Conservation (phyloP, 2,329 filamentous ascomycete species). For the Scedosporium minutisporum region DNA sequence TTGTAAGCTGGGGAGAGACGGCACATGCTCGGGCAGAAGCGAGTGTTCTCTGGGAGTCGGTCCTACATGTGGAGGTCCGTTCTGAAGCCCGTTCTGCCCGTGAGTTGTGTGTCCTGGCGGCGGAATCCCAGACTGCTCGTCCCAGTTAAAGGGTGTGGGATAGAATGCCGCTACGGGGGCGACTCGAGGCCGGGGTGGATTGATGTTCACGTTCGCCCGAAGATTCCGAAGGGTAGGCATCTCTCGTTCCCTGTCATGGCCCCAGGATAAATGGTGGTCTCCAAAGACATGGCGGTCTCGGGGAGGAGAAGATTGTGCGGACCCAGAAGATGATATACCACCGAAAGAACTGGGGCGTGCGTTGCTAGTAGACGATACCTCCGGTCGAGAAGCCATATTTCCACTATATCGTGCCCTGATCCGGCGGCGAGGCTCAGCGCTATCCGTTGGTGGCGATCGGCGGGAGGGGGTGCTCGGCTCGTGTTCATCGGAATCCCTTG, state of each 20-base stretch:
- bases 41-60: background rate
- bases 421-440: conserved; percentile 1
- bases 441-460: conserved; percentile 5
- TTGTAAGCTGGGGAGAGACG: background rate
- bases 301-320: background rate
- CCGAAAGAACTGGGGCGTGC: background rate
- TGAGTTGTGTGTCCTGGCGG: background rate
- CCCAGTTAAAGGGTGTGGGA: background rate
- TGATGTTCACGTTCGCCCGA: background rate
- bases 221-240: background rate
- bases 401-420: conserved; percentile 6
- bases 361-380: background rate
- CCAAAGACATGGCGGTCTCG: background rate
- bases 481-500: background rate
- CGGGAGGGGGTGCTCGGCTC: background rate
- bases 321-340: conserved; percentile 1
- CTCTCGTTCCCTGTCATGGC: background rate
- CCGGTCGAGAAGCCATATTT: background rate
- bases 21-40: background rate
- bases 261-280: background rate
- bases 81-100: background rate
- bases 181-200: background rate
- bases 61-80: background rate
- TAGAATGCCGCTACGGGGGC: background rate
- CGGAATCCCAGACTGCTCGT: background rate